A percentile compares a stretch with the other conserved stretches of the same genome.
These are phyloP conservation scores for Ophiostoma ips DNA, from an alignment of 2,329 filamentous ascomycete genomes.

Conservation along the genomic window DNA sequence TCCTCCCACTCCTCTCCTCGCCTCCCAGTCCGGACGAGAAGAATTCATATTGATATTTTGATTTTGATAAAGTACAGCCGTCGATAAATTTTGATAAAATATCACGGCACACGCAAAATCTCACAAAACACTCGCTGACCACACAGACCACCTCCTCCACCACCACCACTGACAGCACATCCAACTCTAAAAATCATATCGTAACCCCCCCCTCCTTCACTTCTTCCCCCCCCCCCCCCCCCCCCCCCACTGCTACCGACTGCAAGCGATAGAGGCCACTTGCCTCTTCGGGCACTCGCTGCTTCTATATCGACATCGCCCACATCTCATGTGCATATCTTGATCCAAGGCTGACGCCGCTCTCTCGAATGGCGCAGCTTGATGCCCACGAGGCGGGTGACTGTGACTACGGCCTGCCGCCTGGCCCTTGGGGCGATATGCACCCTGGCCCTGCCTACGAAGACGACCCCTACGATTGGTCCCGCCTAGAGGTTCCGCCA, in stretches of 20 bases:
- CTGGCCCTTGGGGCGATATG: conserved; percentile 15
- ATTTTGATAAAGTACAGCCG: too few relatives aligned
- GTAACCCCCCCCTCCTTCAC: neutral
- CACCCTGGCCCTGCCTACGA: conserved; percentile 5
- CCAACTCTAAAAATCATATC: neutral
- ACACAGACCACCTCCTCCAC: too few relatives aligned
- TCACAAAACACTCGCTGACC: too few relatives aligned
- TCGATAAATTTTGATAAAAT: too few relatives aligned
- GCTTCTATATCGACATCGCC: neutral
- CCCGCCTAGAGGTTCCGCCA: conserved; percentile 14
- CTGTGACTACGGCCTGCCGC: conserved; percentile 11
- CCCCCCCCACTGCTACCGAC: neutral
- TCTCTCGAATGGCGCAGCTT: conserved; percentile 20
- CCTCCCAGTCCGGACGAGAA: too few relatives aligned
- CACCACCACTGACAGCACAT: neutral
- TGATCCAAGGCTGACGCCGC: conserved; percentile 16
- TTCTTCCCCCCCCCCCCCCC: neutral
- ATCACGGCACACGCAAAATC: too few relatives aligned
- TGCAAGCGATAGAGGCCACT: neutral
- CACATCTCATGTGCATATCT: conserved; percentile 11
- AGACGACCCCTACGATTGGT: conserved; percentile 21
- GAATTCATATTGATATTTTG: too few relatives aligned
- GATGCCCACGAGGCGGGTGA: conserved; percentile 17
- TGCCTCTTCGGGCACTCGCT: neutral
- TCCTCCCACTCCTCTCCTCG: too few relatives aligned